Evolutionary conservation across 2,329 filamentous ascomycete species (phyloP).

Genomic region (Colletotrichum lindemuthianum): DNA sequence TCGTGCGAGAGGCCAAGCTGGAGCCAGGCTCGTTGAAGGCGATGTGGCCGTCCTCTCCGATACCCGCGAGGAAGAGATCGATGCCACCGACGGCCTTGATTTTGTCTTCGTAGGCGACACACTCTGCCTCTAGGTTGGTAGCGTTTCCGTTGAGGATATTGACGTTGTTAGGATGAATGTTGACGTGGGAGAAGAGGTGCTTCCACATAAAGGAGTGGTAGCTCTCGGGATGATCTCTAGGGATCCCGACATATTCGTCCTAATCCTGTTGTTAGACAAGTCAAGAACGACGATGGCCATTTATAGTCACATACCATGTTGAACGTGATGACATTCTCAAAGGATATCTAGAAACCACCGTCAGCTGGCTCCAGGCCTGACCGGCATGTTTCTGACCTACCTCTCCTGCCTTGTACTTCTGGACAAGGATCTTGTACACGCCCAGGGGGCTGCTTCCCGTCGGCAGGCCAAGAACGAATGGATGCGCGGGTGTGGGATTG

Average conservation of each 20-base stretch:
- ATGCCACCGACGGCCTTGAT: conserved; percentile 82
- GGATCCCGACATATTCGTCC: conserved; percentile 89
- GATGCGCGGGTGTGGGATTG: conserved; percentile 74
- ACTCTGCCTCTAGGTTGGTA: conserved; percentile 78
- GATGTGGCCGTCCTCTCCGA: conserved; percentile 88
- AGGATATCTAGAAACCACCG: conserved; percentile 70
- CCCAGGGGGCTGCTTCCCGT: conserved; percentile 84
- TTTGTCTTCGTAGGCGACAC: conserved; percentile 80
- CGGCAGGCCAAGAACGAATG: conserved; percentile 85
- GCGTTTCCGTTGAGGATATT: conserved; percentile 88
- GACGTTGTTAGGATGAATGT: conserved; percentile 83
- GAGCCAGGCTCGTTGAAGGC: conserved; percentile 92
- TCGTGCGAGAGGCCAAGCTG: conserved; percentile 78
- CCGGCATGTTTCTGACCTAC: conserved; percentile 44
- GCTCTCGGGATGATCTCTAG: conserved; percentile 83
- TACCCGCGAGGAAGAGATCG: conserved; percentile 85
- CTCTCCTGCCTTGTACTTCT: conserved; percentile 73
- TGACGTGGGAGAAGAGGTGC: conserved; percentile 87
- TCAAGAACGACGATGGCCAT: conserved; percentile 3
- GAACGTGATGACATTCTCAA: conserved; percentile 89
- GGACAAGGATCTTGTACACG: conserved; percentile 81
- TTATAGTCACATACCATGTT: conserved; percentile 75
- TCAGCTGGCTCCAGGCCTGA: background rate
- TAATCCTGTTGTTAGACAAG: conserved; percentile 44
- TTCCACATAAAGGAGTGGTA: conserved; percentile 96